phyloP scores from a whole-genome alignment of 148 eudicot species.

The Talinum fruticosum region DNA sequence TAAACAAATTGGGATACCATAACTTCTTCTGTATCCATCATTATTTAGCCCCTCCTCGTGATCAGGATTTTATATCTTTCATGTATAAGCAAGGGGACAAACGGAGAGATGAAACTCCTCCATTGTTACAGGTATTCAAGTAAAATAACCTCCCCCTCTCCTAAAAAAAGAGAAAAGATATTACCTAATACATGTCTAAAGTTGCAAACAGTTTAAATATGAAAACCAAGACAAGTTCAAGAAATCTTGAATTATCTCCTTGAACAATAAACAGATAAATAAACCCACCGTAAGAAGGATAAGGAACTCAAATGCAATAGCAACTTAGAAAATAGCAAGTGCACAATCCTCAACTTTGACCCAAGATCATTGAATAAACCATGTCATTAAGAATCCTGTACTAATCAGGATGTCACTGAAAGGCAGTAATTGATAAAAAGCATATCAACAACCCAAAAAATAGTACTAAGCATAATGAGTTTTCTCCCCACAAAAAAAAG shows the following conservation, averaged over 20 bases:
- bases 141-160: neutral
- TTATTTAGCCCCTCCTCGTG: neutral
- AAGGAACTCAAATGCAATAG: conserved; percentile 3
- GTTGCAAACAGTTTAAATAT: neutral
- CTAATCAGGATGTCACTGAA: neutral
- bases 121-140: neutral
- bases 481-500: too few species aligned
- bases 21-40: neutral
- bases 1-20: neutral
- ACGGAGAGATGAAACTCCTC: neutral
- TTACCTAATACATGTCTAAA: neutral
- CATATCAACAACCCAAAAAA: neutral
- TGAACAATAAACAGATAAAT: neutral
- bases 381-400: neutral
- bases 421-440: neutral
- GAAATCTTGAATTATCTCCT: neutral
- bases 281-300: neutral
- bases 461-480: neutral
- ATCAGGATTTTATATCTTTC: neutral
- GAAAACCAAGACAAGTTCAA: neutral
- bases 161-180: neutral
- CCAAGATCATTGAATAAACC: neutral
- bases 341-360: too few species aligned
- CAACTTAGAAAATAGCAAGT: neutral
- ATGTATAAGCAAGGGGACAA: neutral